phyloP scores from a whole-genome alignment of 1,139 yeast species.

The Nakaseomyces nivariensis region DNA sequence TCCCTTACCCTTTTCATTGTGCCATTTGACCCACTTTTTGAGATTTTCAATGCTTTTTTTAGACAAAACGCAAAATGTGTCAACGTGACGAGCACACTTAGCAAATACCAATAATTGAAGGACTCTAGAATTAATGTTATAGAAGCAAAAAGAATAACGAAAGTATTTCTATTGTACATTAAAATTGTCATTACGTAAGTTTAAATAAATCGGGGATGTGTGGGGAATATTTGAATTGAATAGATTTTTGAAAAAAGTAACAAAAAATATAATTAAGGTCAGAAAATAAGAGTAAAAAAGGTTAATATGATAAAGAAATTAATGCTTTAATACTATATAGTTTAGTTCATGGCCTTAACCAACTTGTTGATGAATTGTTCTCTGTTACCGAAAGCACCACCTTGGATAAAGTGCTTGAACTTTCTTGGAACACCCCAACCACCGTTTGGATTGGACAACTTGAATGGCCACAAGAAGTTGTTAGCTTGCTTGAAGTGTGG shows the following conservation, averaged over 20 bases:
- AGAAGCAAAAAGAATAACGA: too few species aligned
- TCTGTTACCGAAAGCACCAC: slow-evolving; percentile 99
- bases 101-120: too few species aligned
- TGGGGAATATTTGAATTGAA: background rate
- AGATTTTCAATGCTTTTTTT: too few species aligned
- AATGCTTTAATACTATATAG: slow-evolving; percentile 3
- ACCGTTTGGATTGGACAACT: slow-evolving; percentile 97
- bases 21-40: too few species aligned
- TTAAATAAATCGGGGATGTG: background rate
- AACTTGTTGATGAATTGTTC: slow-evolving; percentile 97
- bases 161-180: background rate
- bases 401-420: slow-evolving; percentile 99
- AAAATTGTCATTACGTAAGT: background rate
- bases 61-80: too few species aligned
- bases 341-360: slow-evolving; percentile 92
- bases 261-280: background rate
- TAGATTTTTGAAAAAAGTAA: background rate
- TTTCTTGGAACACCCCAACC: slow-evolving; percentile 99
- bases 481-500: slow-evolving; percentile 99
- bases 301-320: background rate
- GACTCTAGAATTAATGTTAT: too few species aligned
- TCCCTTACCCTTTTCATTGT: too few species aligned
- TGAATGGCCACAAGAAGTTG: slow-evolving; percentile 99
- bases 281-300: background rate
- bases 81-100: too few species aligned